Evolutionary conservation across 2,329 filamentous ascomycete species (phyloP).

Genomic region (Exophiala sideris): DNA sequence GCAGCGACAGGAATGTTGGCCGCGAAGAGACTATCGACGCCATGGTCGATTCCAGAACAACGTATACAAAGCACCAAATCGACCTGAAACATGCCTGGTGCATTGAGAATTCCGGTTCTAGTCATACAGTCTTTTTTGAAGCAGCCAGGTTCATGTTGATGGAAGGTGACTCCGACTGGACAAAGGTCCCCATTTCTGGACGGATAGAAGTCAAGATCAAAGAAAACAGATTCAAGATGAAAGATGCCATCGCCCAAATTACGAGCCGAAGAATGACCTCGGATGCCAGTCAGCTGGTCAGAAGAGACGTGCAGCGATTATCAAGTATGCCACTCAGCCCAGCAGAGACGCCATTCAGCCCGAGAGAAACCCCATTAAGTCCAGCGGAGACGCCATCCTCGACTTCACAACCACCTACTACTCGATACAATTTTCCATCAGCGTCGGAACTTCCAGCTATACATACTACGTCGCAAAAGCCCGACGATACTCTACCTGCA

Average conservation of each 20-base stretch:
- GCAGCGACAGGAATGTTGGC: slow-evolving; percentile 13
- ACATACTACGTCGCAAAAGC: neutral
- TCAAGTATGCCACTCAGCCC: neutral
- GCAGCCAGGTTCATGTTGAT: slow-evolving; percentile 15
- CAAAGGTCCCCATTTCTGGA: slow-evolving; percentile 12
- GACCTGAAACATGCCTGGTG: slow-evolving; percentile 18
- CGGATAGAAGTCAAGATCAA: slow-evolving; percentile 16
- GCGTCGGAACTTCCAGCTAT: slow-evolving; percentile 10
- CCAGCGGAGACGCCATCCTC: neutral
- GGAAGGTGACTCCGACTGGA: slow-evolving; percentile 8
- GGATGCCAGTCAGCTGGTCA: slow-evolving; percentile 11
- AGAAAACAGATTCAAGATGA: slow-evolving; percentile 16
- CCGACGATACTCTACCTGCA: slow-evolving; percentile 8
- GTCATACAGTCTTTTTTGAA: slow-evolving; percentile 17
- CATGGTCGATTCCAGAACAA: slow-evolving; percentile 9
- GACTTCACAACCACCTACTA: slow-evolving; percentile 1
- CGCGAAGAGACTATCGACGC: slow-evolving; percentile 13
- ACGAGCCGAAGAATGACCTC: slow-evolving; percentile 12
- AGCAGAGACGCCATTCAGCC: neutral
- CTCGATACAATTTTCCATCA: neutral
- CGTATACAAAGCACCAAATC: slow-evolving; percentile 12
- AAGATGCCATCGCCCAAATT: slow-evolving; percentile 17
- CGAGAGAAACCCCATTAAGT: neutral
- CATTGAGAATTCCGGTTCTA: slow-evolving; percentile 7
- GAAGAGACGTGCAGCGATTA: slow-evolving; percentile 1